phyloP scores from a whole-genome alignment of 306 rosid genomes.

The Hippophae tibetana region DNA sequence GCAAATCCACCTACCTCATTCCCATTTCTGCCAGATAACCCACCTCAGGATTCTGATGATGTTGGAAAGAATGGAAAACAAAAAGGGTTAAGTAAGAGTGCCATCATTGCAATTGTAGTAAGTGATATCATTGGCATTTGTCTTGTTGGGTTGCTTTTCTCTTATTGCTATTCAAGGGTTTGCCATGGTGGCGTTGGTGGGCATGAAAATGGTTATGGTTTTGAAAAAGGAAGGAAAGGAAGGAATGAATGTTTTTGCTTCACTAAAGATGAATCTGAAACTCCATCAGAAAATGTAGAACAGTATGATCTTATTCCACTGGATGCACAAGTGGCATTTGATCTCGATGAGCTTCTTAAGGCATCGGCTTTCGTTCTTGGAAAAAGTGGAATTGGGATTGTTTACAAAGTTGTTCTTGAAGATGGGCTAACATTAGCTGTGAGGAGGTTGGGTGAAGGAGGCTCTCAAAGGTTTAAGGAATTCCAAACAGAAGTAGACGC shows the following conservation, averaged over 20 bases:
- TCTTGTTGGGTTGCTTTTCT: slow-evolving; percentile 74
- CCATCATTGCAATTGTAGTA: slow-evolving; percentile 66
- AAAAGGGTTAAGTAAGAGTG: slow-evolving; percentile 61
- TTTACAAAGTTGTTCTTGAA: slow-evolving; percentile 95
- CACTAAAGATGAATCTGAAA: slow-evolving; percentile 65
- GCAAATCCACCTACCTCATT: slow-evolving; percentile 55
- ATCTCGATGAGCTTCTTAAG: slow-evolving; percentile 95
- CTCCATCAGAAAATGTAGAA: slow-evolving; percentile 64
- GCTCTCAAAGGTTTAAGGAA: slow-evolving; percentile 93
- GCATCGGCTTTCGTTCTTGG: slow-evolving; percentile 98
- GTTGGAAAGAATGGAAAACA: slow-evolving; percentile 30
- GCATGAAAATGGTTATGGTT: slow-evolving; percentile 31
- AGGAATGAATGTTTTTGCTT: slow-evolving; percentile 67
- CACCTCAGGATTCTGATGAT: slow-evolving; percentile 35
- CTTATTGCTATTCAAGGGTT: slow-evolving; percentile 73
- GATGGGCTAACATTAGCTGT: slow-evolving; percentile 85
- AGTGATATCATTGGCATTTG: slow-evolving; percentile 80
- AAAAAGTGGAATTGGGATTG: slow-evolving; percentile 90
- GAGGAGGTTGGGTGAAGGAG: slow-evolving; percentile 95
- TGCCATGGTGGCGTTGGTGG: slow-evolving; percentile 40
- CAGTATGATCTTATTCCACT: slow-evolving; percentile 86
- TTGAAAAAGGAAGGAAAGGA: slow-evolving; percentile 47
- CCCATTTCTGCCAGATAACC: slow-evolving; percentile 59
- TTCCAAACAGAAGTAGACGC: slow-evolving; percentile 98
- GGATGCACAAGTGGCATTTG: slow-evolving; percentile 69